Base-by-base conservation (phyloP, 2,329 filamentous ascomycete genomes). In the Ascochyta rabiei region DNA sequence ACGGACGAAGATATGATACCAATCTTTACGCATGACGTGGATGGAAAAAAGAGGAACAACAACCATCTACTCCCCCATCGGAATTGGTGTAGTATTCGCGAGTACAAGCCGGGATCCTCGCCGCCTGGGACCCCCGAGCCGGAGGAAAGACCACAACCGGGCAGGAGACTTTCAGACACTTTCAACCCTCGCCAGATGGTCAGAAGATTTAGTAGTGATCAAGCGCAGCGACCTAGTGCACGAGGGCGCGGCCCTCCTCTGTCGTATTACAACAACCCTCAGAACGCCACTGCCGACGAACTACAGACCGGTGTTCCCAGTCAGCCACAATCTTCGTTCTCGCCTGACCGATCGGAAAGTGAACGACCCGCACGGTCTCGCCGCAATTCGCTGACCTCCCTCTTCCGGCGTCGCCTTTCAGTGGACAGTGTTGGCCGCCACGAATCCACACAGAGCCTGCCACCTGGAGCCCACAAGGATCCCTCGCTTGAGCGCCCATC, bases 1-100 rank as follows among this genome's bases (percentile, higher is more conserved):
- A 99, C 95, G 0, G 91, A 98, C 53, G 95, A 99, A 75, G 87
- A 91, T 74, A 96, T 99, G 90, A 95, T 98, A 38, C 91, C 93
- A 0, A 86, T 99, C 57, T 99, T 99, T 73, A 85, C 83, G 1
- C 86, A 91, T 53, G 95, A 96, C 61, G 91, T 97, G 1, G 92
- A 97, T 67, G 90, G 91, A 35, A 96, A 91, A 74, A 82, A 87
- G 18, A 85, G 95, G 58, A 98, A 96, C 76, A 99, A 99, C 74
- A 96, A 91, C 68, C 87, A 88, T 56, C 80, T 99, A 1, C 81
- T 98, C 9, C 93, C 93, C 18, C 89, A 95, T 55, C 85, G 95
- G 28, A 99, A 99, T 73, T 99, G 93, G 90, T 98, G 93, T 73
- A 90, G 91, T 2, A 96, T 99, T 66, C 85, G 90, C 48, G 84